Evolutionary conservation across 257 asterid species (phyloP), one percentile per base, ranked within the genome.

Genomic region (Ajuga chamaepitys): DNA sequence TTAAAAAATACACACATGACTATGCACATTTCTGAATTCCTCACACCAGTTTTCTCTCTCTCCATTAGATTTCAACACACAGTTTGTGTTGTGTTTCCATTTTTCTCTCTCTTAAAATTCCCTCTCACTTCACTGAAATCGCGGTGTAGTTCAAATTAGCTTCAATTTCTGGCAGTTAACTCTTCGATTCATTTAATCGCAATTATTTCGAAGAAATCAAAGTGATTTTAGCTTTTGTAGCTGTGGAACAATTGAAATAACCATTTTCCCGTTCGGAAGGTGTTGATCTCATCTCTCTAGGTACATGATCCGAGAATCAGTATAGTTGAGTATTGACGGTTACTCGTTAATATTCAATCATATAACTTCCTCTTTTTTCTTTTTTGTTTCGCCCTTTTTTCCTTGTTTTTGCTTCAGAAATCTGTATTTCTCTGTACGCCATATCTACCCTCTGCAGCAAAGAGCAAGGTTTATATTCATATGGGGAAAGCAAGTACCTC

Each of bases 31-130:
- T 53, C 60, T 13, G 21, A 64, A 35, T 69, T 62, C 44, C 58
- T 64, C 32, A 5, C 54, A 7, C 22, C 75, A 70, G 53, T 25
- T 56, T 58, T 58, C 10, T 13, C 8, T 9, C 9, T 12, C 18
- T 6, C 37, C 62, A 32, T 41, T 60, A 45, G 79, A 66, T 75
- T 70, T 56, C 7, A 41, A 70, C 78, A 41, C 54, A 21, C 68
- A 20, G 20, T 42, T 59, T 14, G n/a, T n/a, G n/a, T 21, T 22
- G 37, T 44, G 45, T 13, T 44, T 35, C 46, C 13, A 2, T 20
- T 51, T 5, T 25, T 11, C 54, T 50, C 52, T 41, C 69, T 30
- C 62, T 38, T 53, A 0, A 11, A 4, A 35, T 25, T 55, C 16
- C 11, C 40, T 8, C 18, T 52, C 38, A 17, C 7, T 26, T 48